Base-by-base conservation (phyloP, 2,329 filamentous ascomycete genomes). In the Sporothrix curviconia region DNA sequence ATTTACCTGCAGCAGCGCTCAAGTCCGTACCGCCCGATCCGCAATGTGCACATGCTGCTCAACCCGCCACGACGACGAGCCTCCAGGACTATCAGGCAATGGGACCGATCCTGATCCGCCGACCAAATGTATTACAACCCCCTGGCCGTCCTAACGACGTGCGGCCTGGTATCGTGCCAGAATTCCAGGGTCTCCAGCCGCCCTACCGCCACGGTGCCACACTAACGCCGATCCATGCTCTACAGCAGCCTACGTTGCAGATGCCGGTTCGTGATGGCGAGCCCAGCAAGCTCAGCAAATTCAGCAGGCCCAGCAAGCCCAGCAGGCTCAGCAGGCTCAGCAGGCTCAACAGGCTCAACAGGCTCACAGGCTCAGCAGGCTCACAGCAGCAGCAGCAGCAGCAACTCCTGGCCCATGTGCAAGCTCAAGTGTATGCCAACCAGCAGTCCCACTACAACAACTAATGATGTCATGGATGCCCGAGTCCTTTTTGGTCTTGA, bases 21-120 rank as follows among this genome's bases (percentile, higher is more conserved):
- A 62, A 97, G 92, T 56, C 94, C 94, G 3, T 97, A 97, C 72
- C 89, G 90, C 62, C 92, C 92, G 1, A 87, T 96, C 39, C 87
- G 92, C 55, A 83, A 90, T 60, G 90, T 96, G 59, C 91, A 94
- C 64, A 95, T 90, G 0, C 81, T 97, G n/a, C 78, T 96, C 30
- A 90, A 94, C 59, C 92, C 92, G 32, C 90, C 91, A 7, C 91
- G 0, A 88, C 89, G 24, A 80, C 84, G 8, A 90, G 90, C 7
- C 80, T 95, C 61, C 86, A 92, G 62, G 81, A 88, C 64, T 87
- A 90, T 67, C 78, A 87, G 63, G 76, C 89, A 6, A 65, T 71
- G 9, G 66, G 61, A 1, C 58, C 63, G 24, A 65, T 67, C 52
- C 55, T 66, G 25, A 61, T 81, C 73, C 76, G 76, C 84, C 87